phyloP scores from a whole-genome alignment of 192 early-diverging fungal genomes.

The Spinellus fusiger region DNA sequence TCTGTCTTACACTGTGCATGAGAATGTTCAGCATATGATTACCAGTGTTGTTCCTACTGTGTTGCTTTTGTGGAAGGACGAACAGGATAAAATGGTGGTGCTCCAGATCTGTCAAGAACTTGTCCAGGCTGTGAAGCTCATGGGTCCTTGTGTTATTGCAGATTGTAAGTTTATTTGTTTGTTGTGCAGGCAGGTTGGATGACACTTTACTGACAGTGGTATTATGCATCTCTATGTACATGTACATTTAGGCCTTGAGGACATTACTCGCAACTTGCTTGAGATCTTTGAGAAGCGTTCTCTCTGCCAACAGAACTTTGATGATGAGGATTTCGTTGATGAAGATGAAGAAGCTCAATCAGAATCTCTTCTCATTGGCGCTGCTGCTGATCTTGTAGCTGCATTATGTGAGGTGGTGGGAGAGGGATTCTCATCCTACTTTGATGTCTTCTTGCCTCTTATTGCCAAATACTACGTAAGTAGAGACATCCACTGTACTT shows the following conservation, averaged over 20 bases:
- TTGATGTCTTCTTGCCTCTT: constrained; percentile 73
- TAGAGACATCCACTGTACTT: no score
- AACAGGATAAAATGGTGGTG: constrained; percentile 80
- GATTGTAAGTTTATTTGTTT: constrained; percentile 33
- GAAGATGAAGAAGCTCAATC: constrained; percentile 84
- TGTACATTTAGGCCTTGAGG: constrained; percentile 21
- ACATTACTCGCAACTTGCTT: constrained; percentile 33
- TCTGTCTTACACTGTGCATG: constrained; percentile 61
- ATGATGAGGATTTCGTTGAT: constrained; percentile 58
- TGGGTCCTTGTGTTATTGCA: constrained; percentile 66
- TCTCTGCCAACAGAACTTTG: constrained; percentile 65
- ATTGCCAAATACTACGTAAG: constrained; percentile 74
- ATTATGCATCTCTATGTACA: not conserved
- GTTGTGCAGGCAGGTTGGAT: not conserved
- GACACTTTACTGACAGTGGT: not conserved
- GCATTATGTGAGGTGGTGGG: constrained; percentile 71
- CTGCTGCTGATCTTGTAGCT: constrained; percentile 78
- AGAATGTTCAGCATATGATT: constrained; percentile 68
- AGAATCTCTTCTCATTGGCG: constrained; percentile 73
- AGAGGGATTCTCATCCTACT: constrained; percentile 64
- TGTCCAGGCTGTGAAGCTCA: constrained; percentile 58
- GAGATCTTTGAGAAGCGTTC: constrained; percentile 70
- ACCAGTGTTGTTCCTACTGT: constrained; percentile 64
- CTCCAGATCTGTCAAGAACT: constrained; percentile 74
- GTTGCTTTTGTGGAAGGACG: constrained; percentile 68